Evolutionary conservation across 805 yeast species (phyloP), one percentile per base, ranked within the genome.

Genomic region (Starmerella powellii): DNA sequence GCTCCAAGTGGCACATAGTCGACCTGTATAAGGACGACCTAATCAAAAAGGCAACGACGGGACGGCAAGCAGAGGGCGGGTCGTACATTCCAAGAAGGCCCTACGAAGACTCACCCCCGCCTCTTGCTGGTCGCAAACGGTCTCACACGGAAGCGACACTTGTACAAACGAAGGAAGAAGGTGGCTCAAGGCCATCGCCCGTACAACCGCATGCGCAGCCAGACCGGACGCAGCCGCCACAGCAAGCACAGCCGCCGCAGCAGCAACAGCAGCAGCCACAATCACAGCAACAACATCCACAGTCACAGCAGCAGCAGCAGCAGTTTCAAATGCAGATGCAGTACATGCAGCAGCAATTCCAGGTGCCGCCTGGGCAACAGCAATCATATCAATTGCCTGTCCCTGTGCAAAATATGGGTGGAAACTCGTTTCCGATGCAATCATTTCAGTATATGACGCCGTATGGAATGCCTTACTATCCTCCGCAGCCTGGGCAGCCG

Each of bases 1-100:
- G 98, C 50, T 88, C 91, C 94, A 91, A 91, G 63, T 91, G 99
- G 99, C 93, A 86, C 64, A 87, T 91, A 45, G 76, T 86, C 49
- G 91, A 84, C 31, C 66, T 77, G 37, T 88, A 81, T 60, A 78
- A 80, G 55, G 78, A 77, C 34, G 98, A 91, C 50, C 87, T 87
- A 55, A 63, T 87, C 58, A 73, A 71, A 52, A 83, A 86, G 64
- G 77, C 87, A 64, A 74, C 74, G 45, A 50, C 57, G 4, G 56
- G 58, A 13, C 45, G 44, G 28, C 46, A 41, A 16, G 38, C 45
- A 24, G 50, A 51, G 42, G 47, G 54, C 30, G 37, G 45, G 30
- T 40, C 26, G 18, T 44, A 44, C 38, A 32, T 23, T 41, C 48
- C 34, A 17, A 49, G 43, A 23, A 33, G 37, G 21, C 42, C 43